These are phyloP conservation scores for Dactylonectria estremocensis DNA, from an alignment of 2,329 filamentous ascomycete species.

Conservation along the genomic window DNA sequence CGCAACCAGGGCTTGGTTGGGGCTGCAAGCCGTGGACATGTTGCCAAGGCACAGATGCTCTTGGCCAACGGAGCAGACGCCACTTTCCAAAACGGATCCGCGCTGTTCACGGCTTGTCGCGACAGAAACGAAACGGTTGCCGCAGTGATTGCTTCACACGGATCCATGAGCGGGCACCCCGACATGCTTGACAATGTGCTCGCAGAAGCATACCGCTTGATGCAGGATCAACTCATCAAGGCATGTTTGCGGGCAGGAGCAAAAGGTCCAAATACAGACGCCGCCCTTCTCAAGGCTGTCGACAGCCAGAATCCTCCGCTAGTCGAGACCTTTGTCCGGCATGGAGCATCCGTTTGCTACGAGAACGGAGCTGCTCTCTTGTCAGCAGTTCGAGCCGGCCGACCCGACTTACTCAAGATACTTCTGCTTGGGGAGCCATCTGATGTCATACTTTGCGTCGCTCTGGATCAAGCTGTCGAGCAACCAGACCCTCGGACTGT, in stretches of 20 bases:
- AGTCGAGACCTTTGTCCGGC: neutral
- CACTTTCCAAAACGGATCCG: neutral
- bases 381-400: constrained; percentile 9
- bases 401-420: constrained; percentile 11
- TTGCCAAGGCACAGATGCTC: constrained; percentile 12
- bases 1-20: constrained; percentile 18
- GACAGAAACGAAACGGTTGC: constrained; percentile 12
- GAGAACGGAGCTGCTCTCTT: constrained; percentile 7
- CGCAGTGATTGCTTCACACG: constrained; percentile 1
- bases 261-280: constrained; percentile 18
- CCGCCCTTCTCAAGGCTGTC: constrained; percentile 9
- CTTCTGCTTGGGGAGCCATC: constrained; percentile 17
- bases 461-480: neutral
- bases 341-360: neutral
- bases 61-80: constrained; percentile 15
- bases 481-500: neutral
- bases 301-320: constrained; percentile 3
- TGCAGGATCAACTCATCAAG: constrained; percentile 11
- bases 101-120: constrained; percentile 1
- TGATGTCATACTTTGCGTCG: neutral
- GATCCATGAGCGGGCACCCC: neutral
- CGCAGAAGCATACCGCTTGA: constrained; percentile 20
- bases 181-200: constrained; percentile 13
- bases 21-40: neutral
- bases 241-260: constrained; percentile 19